Evolutionary conservation across 2,329 filamentous ascomycete genomes (phyloP), one percentile per base, ranked within the genome.

Genomic region (Diaporthe aspalathi): DNA sequence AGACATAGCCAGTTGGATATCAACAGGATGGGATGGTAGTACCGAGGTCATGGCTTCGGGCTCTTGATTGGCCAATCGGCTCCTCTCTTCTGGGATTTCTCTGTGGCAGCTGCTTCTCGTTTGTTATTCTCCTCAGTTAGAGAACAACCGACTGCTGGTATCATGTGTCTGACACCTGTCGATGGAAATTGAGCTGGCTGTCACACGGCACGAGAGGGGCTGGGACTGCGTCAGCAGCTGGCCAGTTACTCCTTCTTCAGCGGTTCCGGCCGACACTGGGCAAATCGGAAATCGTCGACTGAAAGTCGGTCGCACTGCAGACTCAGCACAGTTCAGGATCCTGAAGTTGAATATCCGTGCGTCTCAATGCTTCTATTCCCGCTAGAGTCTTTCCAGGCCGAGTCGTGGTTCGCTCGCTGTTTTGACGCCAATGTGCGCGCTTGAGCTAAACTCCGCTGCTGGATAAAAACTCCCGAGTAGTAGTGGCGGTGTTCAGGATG

Each of bases 1-100:
- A 53, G 82, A 80, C 84, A 87, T 85, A 74, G 78, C 79, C 73
- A 80, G 66, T 82, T 81, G 82, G 65, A 82, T 79, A 73, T 84
- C 81, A 76, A 77, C 78, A 66, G 79, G 77, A 74, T 81, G 81
- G 72, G 81, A 77, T 74, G 81, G 74, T 71, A 85, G 78, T 73
- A 84, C 77, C 68, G 82, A 83, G 79, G 82, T 82, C 83, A 85
- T 85, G 16, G 45, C 77, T 75, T 81, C 77, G 74, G 76, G 75
- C 74, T 76, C 22, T 52, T 53, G 29, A 67, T 40, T 38, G 56
- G 27, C 40, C 29, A 54, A 40, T 65, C 50, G 50, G 35, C 56
- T 70, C 47, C 17, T 67, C n/a, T 27, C 14, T 49, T 38, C 45
- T 43, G n/a, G 52, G 45, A 22, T 38, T 47, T 12, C 29, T 35